A percentile compares a stretch with the other conserved stretches of the same genome.
Evolutionary conservation across 139 green algal species (phyloP).

Genomic region (Monoraphidium neglectum): DNA sequence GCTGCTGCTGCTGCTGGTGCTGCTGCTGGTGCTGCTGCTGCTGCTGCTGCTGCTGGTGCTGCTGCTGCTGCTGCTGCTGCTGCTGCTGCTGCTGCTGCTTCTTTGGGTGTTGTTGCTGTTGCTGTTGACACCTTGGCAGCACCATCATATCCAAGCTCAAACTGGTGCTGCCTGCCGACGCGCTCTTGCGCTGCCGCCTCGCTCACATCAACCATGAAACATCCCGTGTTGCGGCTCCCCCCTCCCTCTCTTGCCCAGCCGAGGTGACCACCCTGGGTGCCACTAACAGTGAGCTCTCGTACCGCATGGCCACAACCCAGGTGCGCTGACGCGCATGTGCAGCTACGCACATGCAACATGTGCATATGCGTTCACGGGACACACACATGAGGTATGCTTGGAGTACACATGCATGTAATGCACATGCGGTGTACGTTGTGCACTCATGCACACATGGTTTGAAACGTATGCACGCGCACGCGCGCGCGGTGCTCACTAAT

Average conservation of each 20-base stretch:
- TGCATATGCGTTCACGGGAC: too few relatives aligned
- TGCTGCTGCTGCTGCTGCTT: not conserved
- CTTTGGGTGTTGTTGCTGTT: not conserved
- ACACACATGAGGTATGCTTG: too few relatives aligned
- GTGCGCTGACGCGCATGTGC: too few relatives aligned
- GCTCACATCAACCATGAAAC: not conserved
- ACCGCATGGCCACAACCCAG: slow-evolving; percentile 1
- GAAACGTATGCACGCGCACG: too few relatives aligned
- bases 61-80: not conserved
- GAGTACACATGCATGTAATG: too few relatives aligned
- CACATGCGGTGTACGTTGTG: too few relatives aligned
- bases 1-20: not conserved
- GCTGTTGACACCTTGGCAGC: not conserved
- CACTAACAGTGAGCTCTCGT: slow-evolving; percentile 22
- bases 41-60: not conserved
- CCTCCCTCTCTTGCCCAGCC: not conserved
- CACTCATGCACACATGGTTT: too few relatives aligned
- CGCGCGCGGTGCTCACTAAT: too few relatives aligned
- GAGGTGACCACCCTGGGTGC: slow-evolving; percentile 23
- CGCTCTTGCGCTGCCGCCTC: not conserved
- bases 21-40: not conserved
- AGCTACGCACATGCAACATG: too few relatives aligned
- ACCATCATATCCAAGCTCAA: not conserved
- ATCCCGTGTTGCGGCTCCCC: not conserved
- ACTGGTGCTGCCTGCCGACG: not conserved